Conservation (phyloP, 257 asterid species). For the Nemophila menziesii region DNA sequence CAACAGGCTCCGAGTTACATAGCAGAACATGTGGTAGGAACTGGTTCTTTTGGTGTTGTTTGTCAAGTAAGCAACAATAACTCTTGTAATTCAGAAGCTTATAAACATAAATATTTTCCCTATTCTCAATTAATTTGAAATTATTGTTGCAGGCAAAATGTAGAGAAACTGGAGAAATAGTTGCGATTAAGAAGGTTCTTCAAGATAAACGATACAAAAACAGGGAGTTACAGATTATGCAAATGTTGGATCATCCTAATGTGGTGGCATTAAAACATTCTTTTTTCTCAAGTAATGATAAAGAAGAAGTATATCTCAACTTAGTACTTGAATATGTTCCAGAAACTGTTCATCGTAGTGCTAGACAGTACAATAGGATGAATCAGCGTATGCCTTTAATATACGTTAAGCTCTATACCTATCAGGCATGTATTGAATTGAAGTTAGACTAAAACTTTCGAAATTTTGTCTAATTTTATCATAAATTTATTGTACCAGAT, state of each 20-base stretch:
- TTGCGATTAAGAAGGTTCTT: slow-evolving; percentile 95
- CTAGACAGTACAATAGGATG: slow-evolving; percentile 90
- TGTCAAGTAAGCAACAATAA: slow-evolving; percentile 53
- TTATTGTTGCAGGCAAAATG: slow-evolving; percentile 68
- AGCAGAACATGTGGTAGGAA: slow-evolving; percentile 95
- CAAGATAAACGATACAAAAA: slow-evolving; percentile 97
- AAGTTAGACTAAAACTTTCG: too few species aligned
- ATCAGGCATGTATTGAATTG: slow-evolving; percentile 45
- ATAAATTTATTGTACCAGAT: slow-evolving; percentile 41
- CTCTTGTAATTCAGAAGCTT: slow-evolving; percentile 5
- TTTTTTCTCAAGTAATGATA: slow-evolving; percentile 76
- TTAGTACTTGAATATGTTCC: slow-evolving; percentile 95
- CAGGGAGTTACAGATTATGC: slow-evolving; percentile 95
- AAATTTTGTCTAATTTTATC: slow-evolving; percentile 1
- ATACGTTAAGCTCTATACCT: slow-evolving; percentile 81
- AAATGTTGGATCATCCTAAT: slow-evolving; percentile 97
- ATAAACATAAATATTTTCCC: not conserved
- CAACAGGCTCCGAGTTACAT: slow-evolving; percentile 78
- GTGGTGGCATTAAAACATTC: slow-evolving; percentile 86
- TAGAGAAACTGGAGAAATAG: slow-evolving; percentile 90
- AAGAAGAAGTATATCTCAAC: slow-evolving; percentile 92
- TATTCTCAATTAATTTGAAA: slow-evolving; percentile 6
- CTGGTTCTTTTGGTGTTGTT: slow-evolving; percentile 96
- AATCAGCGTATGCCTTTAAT: slow-evolving; percentile 82
- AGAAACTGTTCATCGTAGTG: slow-evolving; percentile 85